Evolutionary conservation across 805 yeast species (phyloP).

Genomic region (Candida ficus): DNA sequence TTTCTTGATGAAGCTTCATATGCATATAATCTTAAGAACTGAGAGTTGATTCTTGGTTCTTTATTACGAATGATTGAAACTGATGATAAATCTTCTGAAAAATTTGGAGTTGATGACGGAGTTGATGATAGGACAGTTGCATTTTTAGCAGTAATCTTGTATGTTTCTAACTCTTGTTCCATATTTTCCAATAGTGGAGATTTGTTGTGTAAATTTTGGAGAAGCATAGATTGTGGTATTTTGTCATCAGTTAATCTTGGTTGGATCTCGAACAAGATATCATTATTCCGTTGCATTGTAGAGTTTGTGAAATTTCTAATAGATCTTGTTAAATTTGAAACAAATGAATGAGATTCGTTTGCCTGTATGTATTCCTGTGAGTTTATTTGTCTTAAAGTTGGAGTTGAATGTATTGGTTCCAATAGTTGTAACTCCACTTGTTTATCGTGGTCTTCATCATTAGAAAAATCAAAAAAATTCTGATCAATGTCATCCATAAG

Average conservation of each 20-base stretch:
- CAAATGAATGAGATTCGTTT: constrained; percentile 11
- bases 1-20: constrained; percentile 40
- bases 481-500: constrained; percentile 21
- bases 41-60: constrained; percentile 47
- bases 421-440: constrained; percentile 4
- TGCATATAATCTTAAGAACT: constrained; percentile 45
- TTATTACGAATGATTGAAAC: constrained; percentile 25
- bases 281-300: constrained; percentile 16
- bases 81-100: not conserved
- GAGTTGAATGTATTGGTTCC: constrained; percentile 6
- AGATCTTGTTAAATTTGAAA: constrained; percentile 21
- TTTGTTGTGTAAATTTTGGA: not conserved
- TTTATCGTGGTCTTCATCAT: constrained; percentile 5
- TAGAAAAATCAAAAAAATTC: constrained; percentile 12
- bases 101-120: constrained; percentile 4
- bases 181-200: too few species aligned
- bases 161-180: constrained; percentile 23
- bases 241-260: constrained; percentile 25
- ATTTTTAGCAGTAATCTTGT: constrained; percentile 18
- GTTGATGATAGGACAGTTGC: constrained; percentile 5
- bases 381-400: not conserved
- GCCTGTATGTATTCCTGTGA: not conserved
- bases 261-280: constrained; percentile 22
- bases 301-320: constrained; percentile 14
- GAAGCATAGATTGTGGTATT: constrained; percentile 9